Conservation (phyloP, 2,329 filamentous ascomycete genomes). For the Colletotrichum tabaci region DNA sequence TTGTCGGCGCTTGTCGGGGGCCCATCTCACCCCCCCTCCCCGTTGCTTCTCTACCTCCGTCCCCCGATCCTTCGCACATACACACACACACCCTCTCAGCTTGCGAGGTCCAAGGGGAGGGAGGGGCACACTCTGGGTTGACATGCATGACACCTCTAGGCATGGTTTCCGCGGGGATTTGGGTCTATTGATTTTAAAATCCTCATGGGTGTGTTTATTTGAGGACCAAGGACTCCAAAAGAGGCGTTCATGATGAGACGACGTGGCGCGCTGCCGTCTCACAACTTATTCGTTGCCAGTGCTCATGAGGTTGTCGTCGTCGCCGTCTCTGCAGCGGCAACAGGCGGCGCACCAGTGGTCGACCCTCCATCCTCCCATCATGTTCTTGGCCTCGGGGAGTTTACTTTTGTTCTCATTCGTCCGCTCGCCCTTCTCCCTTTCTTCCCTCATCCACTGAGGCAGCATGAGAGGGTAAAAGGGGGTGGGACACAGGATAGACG, state of each 20-base stretch:
- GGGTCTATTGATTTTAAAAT: not conserved
- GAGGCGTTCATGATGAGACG: conserved; percentile 40
- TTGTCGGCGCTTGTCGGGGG: not conserved
- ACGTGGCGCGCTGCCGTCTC: conserved; percentile 37
- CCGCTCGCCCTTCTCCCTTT: not conserved
- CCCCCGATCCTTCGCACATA: not conserved
- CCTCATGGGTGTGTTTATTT: conserved; percentile 10
- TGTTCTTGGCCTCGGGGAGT: not conserved
- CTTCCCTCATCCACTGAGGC: not conserved
- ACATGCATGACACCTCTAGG: conserved; percentile 31
- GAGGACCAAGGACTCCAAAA: not conserved
- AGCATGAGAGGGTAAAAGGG: too few species aligned
- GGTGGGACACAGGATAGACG: not conserved
- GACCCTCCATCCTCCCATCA: too few species aligned
- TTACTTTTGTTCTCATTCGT: not conserved
- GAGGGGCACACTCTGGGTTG: conserved; percentile 8
- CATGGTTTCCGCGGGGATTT: conserved; percentile 20
- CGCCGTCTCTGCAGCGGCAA: not conserved
- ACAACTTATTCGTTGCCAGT: conserved; percentile 16
- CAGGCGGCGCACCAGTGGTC: not conserved
- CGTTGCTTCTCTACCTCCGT: conserved; percentile 11
- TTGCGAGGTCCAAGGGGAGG: not conserved
- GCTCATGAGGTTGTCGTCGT: not conserved
- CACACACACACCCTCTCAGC: not conserved
- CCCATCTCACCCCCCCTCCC: not conserved